Evolutionary conservation across 371 early-diverging fungal genomes (phyloP).

Genomic region (Coemansia sp.): DNA sequence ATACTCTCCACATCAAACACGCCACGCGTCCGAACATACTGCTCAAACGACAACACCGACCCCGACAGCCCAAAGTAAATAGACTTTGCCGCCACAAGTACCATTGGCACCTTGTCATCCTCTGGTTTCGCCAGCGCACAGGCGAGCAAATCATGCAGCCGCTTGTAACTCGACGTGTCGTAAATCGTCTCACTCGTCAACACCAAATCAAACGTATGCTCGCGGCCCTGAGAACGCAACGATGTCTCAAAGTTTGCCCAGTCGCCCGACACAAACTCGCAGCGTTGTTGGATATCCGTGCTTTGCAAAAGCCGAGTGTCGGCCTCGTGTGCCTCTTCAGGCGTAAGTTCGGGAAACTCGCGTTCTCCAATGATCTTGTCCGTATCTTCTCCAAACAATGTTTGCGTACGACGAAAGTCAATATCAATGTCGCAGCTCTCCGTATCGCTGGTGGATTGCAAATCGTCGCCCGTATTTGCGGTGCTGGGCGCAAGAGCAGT

Average conservation of each 20-base stretch:
- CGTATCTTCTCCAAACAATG: constrained; percentile 30
- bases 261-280: constrained; percentile 68
- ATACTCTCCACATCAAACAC: constrained; percentile 63
- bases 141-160: constrained; percentile 48
- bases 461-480: constrained; percentile 16
- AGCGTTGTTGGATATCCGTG: constrained; percentile 49
- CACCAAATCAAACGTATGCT: constrained; percentile 75
- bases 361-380: constrained; percentile 33
- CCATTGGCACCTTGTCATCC: constrained; percentile 42
- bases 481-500: constrained; percentile 53
- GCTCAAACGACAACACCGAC: constrained; percentile 68
- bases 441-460: constrained; percentile 46
- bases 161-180: constrained; percentile 57
- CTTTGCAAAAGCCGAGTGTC: constrained; percentile 20
- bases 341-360: constrained; percentile 39
- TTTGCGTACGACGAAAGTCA: constrained; percentile 51
- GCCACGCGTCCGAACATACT: constrained; percentile 58
- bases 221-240: constrained; percentile 32
- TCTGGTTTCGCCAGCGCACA: constrained; percentile 30
- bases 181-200: constrained; percentile 95
- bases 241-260: constrained; percentile 57
- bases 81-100: constrained; percentile 88
- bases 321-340: constrained; percentile 32
- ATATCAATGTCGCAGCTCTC: constrained; percentile 59
- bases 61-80: constrained; percentile 91